phyloP scores from a whole-genome alignment of 2,329 filamentous ascomycete species.

The Fusarium anthophilum region DNA sequence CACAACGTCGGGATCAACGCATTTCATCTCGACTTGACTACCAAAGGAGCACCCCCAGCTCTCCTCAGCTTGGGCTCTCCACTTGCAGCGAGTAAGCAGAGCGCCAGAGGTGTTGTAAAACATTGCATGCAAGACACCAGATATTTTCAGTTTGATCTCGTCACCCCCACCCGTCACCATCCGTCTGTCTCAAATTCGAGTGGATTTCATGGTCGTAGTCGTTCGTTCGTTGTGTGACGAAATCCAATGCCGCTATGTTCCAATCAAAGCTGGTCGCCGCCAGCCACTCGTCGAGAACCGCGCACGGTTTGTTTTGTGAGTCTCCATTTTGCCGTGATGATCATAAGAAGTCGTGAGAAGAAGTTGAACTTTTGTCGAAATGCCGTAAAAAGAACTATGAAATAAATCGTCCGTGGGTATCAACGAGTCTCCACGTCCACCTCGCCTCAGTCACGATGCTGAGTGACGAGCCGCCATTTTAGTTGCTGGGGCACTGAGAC shows the following conservation, averaged over 20 bases:
- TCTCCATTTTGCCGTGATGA: slow-evolving; percentile 43
- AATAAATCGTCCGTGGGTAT: slow-evolving; percentile 53
- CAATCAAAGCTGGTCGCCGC: slow-evolving; percentile 39
- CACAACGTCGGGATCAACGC: slow-evolving; percentile 47
- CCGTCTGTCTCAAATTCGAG: slow-evolving; percentile 41
- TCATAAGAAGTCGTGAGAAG: slow-evolving; percentile 45
- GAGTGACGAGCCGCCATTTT: slow-evolving; percentile 47
- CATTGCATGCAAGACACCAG: slow-evolving; percentile 38
- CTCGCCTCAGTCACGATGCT: slow-evolving; percentile 38
- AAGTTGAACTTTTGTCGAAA: slow-evolving; percentile 45
- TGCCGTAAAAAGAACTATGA: slow-evolving; percentile 42
- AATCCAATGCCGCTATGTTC: slow-evolving; percentile 47
- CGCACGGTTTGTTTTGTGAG: slow-evolving; percentile 42
- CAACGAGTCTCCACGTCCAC: slow-evolving; percentile 54
- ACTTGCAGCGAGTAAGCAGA: slow-evolving; percentile 15
- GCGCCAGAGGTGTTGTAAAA: slow-evolving; percentile 20
- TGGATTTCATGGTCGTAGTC: slow-evolving; percentile 39
- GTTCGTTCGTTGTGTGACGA: slow-evolving; percentile 40
- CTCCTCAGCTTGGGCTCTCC: slow-evolving; percentile 38
- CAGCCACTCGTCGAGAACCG: slow-evolving; percentile 39
- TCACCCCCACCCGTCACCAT: slow-evolving; percentile 44
- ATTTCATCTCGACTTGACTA: slow-evolving; percentile 52
- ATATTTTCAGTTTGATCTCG: slow-evolving; percentile 37
- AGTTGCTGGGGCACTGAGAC: slow-evolving; percentile 88
- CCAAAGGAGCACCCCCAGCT: slow-evolving; percentile 45